Conservation (phyloP, 2,329 filamentous ascomycete species). For the Botryosphaeria dothidea region DNA sequence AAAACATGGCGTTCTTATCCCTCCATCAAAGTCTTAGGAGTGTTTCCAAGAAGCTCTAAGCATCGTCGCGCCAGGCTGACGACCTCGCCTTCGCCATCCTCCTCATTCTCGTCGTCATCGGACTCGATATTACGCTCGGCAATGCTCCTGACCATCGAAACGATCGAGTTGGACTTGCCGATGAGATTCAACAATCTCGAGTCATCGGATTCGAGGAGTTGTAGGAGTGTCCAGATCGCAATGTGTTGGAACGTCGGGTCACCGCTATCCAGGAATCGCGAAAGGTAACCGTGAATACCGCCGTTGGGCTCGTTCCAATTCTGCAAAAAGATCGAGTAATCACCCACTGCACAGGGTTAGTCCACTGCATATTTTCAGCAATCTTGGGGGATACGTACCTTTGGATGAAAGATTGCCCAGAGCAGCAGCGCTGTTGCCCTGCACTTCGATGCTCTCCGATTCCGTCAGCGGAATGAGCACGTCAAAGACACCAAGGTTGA, state of each 20-base stretch:
- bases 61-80: slow-evolving; percentile 88
- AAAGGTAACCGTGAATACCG: slow-evolving; percentile 93
- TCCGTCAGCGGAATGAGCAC: slow-evolving; percentile 94
- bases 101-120: slow-evolving; percentile 81
- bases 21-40: slow-evolving; percentile 79
- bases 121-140: slow-evolving; percentile 86
- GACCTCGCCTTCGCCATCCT: slow-evolving; percentile 91
- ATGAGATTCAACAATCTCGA: slow-evolving; percentile 85
- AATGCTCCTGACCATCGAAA: slow-evolving; percentile 88
- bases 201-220: slow-evolving; percentile 94
- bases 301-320: slow-evolving; percentile 92
- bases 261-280: slow-evolving; percentile 87
- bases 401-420: slow-evolving; percentile 96
- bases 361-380: slow-evolving; percentile 19
- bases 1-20: slow-evolving; percentile 50
- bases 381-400: slow-evolving; percentile 57
- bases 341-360: slow-evolving; percentile 67
- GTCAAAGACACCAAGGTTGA: slow-evolving; percentile 93
- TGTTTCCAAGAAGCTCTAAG: slow-evolving; percentile 80
- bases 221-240: slow-evolving; percentile 95
- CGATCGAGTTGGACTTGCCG: slow-evolving; percentile 84
- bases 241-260: slow-evolving; percentile 99
- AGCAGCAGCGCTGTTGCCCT: slow-evolving; percentile 95
- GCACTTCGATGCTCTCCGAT: slow-evolving; percentile 94
- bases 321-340: slow-evolving; percentile 93